Evolutionary conservation across 1,284 basidiomycete species (phyloP).

Genomic region (Prillingera fragicola): DNA sequence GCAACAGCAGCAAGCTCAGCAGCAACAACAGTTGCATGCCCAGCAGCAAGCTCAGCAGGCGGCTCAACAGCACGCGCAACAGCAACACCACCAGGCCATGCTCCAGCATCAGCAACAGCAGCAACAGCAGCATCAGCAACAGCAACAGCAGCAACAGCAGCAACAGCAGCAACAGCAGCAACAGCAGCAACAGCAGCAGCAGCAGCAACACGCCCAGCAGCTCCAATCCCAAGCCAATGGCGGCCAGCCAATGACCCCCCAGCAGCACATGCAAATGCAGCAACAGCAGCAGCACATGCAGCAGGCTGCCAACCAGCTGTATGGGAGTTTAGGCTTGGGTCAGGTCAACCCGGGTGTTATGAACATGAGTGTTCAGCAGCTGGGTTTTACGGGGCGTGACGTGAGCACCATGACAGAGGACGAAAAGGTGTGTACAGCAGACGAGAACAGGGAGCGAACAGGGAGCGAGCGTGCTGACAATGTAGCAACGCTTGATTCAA

Average conservation of each 20-base stretch:
- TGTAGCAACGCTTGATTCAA: slow-evolving; percentile 26
- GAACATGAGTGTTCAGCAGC: slow-evolving; percentile 22
- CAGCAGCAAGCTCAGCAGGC: background rate
- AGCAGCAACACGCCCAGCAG: slow-evolving; percentile 24
- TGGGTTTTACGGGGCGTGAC: slow-evolving; percentile 33
- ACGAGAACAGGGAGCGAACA: background rate
- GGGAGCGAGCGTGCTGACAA: background rate
- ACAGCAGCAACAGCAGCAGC: slow-evolving; percentile 18
- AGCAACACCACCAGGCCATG: slow-evolving; percentile 5
- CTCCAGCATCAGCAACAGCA: slow-evolving; percentile 6
- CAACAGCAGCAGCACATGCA: slow-evolving; percentile 27
- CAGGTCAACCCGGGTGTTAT: slow-evolving; percentile 33
- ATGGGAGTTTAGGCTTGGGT: slow-evolving; percentile 28
- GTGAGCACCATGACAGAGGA: slow-evolving; percentile 28
- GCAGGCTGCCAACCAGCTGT: slow-evolving; percentile 25
- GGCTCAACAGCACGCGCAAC: slow-evolving; percentile 6
- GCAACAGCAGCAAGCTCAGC: slow-evolving; percentile 14
- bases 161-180: slow-evolving; percentile 20
- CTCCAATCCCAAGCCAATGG: slow-evolving; percentile 11
- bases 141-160: slow-evolving; percentile 13
- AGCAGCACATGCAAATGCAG: slow-evolving; percentile 3
- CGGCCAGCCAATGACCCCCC: slow-evolving; percentile 6
- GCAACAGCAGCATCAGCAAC: slow-evolving; percentile 15
- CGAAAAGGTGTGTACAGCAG: slow-evolving; percentile 26
- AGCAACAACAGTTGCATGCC: slow-evolving; percentile 9